Evolutionary conservation across 169 alveolate species (phyloP), one percentile per base, ranked within the genome.

Genomic region (Cryptosporidium andersoni): DNA sequence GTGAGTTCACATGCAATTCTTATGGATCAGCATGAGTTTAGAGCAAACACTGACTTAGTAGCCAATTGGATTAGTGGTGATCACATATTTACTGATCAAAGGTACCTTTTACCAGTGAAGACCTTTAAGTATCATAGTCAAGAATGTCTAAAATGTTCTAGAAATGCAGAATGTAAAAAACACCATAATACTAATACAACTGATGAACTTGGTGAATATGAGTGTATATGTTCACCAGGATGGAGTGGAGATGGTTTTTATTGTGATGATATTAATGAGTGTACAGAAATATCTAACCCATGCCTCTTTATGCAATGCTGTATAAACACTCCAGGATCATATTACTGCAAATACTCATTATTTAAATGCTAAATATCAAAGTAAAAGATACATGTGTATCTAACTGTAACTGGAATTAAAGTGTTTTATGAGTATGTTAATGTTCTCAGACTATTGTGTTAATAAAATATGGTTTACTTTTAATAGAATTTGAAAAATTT

Each of bases 51-150:
- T n/a, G 2, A 58, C 4, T 68, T 58, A 42, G 43, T 74, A 9
- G 55, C 85, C 12, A 74, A 74, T 43, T 74, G 85, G 85, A 74
- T 74, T 34, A 74, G 63, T 47, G 85, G 43, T 74, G 85, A 74
- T 9, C 60, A 74, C 60, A 74, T 55, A 40, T 74, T 74, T 25
- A 74, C 55, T 25, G 60, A 74, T 43, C 68, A 52, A 55, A 74
- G 36, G 85, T 74, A 45, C 60, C 60, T 74, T 34, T 6, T 74
- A 42, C 85, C 85, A 8, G 60, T 55, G 42, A 74, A 74, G 49
- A 14, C 60, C 16, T 47, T 58, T 12, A 58, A 55, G 8, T 34
- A 60, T 36, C 55, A 58, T 14, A 74, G 60, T 55, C 64, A 56
- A 74, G 67, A 58, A 42, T 74, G 85, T 37, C 55, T 42, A 5